Base-by-base conservation (phyloP, 129 eudicot species). In the Saussurea involucrata region DNA sequence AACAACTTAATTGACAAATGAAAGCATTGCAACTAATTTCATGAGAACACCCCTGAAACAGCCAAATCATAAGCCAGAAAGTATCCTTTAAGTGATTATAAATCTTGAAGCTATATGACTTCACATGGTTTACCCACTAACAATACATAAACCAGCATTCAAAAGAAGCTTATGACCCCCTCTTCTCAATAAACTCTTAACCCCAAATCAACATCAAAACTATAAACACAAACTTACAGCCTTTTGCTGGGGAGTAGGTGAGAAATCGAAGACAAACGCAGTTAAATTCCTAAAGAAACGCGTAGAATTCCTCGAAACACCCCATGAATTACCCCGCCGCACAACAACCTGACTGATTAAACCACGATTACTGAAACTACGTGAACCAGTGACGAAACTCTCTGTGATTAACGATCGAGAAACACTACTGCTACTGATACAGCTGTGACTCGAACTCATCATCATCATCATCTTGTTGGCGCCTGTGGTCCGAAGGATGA, bases 231-330 rank as follows among this genome's bases (percentile, higher is more conserved):
- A 55, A 63, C 79, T 84, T 73, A 92, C 97, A 72, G 77, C 85
- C 17, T 80, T 84, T 31, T 76, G 83, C 31, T 89, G 84, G 9
- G 90, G 75, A 13, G 53, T 66, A 18, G 90, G 75, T 9, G 91
- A 80, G 64, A 85, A 72, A 82, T 93, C 90, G 24, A 90, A 84
- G 11, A 85, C 82, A 72, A 90, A 89, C 40, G 88, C 94, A 25
- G 80, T 87, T 69, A 82, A 25, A 15, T 33, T 80, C 72, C 67
- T 81, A 40, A 85, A 80, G 28, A 84, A 80, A 20, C 20, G 69
- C 10, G 90, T 73, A 12, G 82, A 65, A 10, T 84, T 72, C 42
- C 86, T 82, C 25, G 85, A 64, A 75, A 78, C 81, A 63, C 72
- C 32, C 88, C 92, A 85, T 2, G 82, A 73, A 21, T 58, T 68